Evolutionary conservation across 805 yeast species (phyloP).

Genomic region (Yarrowia porcina): DNA sequence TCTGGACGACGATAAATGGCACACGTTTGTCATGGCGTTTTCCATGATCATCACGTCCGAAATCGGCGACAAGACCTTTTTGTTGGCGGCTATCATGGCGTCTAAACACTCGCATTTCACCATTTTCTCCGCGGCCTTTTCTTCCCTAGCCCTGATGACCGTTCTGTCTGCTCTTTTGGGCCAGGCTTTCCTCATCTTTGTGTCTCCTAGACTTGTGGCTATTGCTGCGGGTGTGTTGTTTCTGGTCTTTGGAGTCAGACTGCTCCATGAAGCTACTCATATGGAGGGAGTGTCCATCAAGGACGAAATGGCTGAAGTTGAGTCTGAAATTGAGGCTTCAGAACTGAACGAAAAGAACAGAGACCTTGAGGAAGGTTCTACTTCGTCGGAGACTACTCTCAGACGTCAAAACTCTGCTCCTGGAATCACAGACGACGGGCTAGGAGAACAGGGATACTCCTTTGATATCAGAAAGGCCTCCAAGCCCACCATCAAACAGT

Average conservation of each 20-base stretch:
- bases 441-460: constrained; percentile 33
- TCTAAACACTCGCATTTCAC: constrained; percentile 82
- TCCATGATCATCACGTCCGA: constrained; percentile 95
- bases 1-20: constrained; percentile 26
- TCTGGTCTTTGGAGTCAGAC: constrained; percentile 73
- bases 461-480: constrained; percentile 10
- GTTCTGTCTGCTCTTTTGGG: constrained; percentile 87
- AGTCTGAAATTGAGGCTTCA: constrained; percentile 76
- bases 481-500: constrained; percentile 12
- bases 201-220: constrained; percentile 77
- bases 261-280: constrained; percentile 73
- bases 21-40: constrained; percentile 72
- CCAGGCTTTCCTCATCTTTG: constrained; percentile 78
- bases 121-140: constrained; percentile 85
- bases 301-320: constrained; percentile 95
- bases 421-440: constrained; percentile 36
- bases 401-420: constrained; percentile 32
- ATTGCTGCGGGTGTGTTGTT: constrained; percentile 78
- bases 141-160: constrained; percentile 87
- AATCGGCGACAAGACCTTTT: constrained; percentile 94
- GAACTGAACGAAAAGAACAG: constrained; percentile 62
- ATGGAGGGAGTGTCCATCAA: constrained; percentile 84
- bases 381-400: not conserved
- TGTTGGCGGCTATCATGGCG: constrained; percentile 96
- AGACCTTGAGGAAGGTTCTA: constrained; percentile 23